Base-by-base conservation (phyloP, 2,329 filamentous ascomycete species). In the Trichoderma sp. region DNA sequence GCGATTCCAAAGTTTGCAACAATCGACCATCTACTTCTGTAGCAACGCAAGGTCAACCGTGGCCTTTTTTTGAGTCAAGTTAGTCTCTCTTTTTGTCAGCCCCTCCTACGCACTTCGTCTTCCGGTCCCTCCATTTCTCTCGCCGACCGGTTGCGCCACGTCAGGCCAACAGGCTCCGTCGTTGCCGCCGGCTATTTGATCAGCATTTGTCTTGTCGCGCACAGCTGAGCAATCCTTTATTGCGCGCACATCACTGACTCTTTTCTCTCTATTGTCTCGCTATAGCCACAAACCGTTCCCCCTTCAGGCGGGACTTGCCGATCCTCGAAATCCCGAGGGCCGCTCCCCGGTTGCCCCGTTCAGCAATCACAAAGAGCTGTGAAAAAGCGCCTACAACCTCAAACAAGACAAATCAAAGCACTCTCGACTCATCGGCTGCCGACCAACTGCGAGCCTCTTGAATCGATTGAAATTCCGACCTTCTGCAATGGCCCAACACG, bases 401-500 rank as follows among this genome's bases (percentile, higher is more conserved):
- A 39, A 34, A 47, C 20, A 47, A 30, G 34, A n/a, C 30, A 43
- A 58, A 39, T 13, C 64, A 34, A 67, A 39, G 9, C 32, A 12
- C 15, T 53, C 32, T 34, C 28, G 6, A 32, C 17, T 43, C 6
- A 26, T 58, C 34, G 6, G 17, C 17, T 61, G 11, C 39, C 28
- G 26, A 30, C 65, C 55, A 34, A 36, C 43, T 28, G 58, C 26
- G 43, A 62, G 43, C 34, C 36, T 23, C 50, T 34, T 64, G 65
- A 20, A 58, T 58, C 34, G 57, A 50, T 36, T 32, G 28, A 58
- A 50, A 59, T 50, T 13, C 30, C 55, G 28, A 61, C 66, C 5
- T 6, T 23, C 74, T 72, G 76, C 76, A 73, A 89, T 89, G 87
- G 85, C 87, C 75, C 86, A 88, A 69, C 86, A 88, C 82, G 81